Conservation (phyloP, 306 rosid genomes). For the Lathyrus oleraceus region DNA sequence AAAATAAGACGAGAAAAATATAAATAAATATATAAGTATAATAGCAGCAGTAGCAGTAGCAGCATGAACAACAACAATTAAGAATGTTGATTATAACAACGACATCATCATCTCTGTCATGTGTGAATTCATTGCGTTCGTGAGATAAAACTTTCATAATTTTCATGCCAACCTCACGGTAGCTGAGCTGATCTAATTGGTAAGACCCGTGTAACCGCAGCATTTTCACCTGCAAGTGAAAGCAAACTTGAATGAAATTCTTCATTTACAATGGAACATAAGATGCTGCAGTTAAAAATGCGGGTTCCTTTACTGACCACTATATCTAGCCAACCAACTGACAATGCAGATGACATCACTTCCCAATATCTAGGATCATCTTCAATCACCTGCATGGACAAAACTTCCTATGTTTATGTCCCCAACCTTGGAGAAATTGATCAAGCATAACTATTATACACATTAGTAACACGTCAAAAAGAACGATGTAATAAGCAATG, state of each 20-base stretch:
- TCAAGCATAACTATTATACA: constrained; percentile 8
- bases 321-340: constrained; percentile 94
- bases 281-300: constrained; percentile 35
- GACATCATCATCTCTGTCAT: background rate
- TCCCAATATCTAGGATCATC: constrained; percentile 87
- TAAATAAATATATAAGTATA: background rate
- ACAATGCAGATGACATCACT: constrained; percentile 68
- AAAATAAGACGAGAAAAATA: constrained; percentile 36
- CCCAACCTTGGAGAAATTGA: constrained; percentile 32
- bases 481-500: background rate
- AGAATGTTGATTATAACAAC: background rate
- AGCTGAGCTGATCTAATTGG: constrained; percentile 73
- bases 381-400: constrained; percentile 68
- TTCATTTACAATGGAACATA: constrained; percentile 27
- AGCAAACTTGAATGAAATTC: constrained; percentile 27
- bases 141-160: constrained; percentile 23
- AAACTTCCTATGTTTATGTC: constrained; percentile 33
- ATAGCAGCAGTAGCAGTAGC: constrained; percentile 33
- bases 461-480: background rate
- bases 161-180: constrained; percentile 80
- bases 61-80: constrained; percentile 24
- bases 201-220: constrained; percentile 90
- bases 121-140: constrained; percentile 20
- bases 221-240: constrained; percentile 79
- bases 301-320: constrained; percentile 62